These are phyloP conservation scores for Ochetophila trinervis DNA, from an alignment of 306 rosid species.

Conservation along the genomic window DNA sequence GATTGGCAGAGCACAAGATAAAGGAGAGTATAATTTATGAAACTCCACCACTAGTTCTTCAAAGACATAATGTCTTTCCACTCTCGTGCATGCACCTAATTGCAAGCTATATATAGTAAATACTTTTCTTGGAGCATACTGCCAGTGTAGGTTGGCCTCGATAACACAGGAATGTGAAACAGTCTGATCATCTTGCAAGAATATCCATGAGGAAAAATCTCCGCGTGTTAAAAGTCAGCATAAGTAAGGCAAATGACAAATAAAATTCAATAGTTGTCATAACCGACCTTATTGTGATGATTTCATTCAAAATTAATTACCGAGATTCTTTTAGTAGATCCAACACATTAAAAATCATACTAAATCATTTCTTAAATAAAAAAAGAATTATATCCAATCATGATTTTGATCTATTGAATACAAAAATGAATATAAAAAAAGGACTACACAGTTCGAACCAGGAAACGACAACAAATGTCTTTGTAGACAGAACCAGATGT, in stretches of 20 bases:
- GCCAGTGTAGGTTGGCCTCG: not conserved
- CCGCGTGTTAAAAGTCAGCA: too few species aligned
- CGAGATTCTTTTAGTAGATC: slow-evolving; percentile 17
- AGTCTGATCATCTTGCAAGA: not conserved
- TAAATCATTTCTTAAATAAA: not conserved
- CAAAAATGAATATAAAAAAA: slow-evolving; percentile 6
- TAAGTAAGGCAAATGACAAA: too few species aligned
- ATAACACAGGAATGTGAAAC: not conserved
- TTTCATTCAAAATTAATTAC: slow-evolving; percentile 10
- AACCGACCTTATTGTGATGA: slow-evolving; percentile 12
- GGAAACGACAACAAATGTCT: slow-evolving; percentile 12
- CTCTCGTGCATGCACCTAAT: not conserved
- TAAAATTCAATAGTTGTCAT: not conserved
- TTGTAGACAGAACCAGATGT: slow-evolving; percentile 8
- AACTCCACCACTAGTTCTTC: not conserved
- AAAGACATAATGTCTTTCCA: not conserved
- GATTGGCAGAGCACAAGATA: not conserved
- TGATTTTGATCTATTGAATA: not conserved
- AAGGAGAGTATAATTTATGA: not conserved
- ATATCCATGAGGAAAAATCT: not conserved
- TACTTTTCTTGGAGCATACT: not conserved
- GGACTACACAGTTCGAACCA: slow-evolving; percentile 1
- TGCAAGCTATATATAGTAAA: not conserved
- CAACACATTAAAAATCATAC: slow-evolving; percentile 2
- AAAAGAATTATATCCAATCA: too few species aligned